phyloP scores from a whole-genome alignment of 1,139 yeast species.

The Blastobotrys malaysiensis region DNA sequence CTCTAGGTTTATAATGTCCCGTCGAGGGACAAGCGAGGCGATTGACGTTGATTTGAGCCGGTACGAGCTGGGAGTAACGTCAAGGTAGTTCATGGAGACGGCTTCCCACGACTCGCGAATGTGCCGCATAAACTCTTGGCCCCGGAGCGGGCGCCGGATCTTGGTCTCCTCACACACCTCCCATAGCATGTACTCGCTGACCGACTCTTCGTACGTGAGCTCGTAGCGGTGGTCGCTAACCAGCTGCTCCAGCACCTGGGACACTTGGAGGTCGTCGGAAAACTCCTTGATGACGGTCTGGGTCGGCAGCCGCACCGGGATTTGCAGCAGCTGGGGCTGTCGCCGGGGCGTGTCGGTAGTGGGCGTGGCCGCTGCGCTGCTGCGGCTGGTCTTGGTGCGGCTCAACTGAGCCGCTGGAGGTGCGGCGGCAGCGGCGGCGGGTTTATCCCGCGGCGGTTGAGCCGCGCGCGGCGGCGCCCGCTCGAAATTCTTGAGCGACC shows the following conservation, averaged over 20 bases:
- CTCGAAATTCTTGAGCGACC: neutral
- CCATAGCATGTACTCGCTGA: conserved; percentile 27
- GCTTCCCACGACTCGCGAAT: conserved; percentile 24
- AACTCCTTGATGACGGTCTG: conserved; percentile 21
- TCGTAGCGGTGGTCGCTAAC: conserved; percentile 28
- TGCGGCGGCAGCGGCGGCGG: no score
- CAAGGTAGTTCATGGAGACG: conserved; percentile 16
- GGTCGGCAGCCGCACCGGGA: conserved; percentile 19
- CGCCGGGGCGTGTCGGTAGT: no score
- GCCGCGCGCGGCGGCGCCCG: neutral
- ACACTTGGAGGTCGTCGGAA: conserved; percentile 13
- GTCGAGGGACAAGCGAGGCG: conserved; percentile 31
- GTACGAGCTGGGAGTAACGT: conserved; percentile 21
- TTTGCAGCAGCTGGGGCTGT: neutral
- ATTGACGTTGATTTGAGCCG: conserved; percentile 25
- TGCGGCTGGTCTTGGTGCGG: no score
- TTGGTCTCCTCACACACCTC: conserved; percentile 18
- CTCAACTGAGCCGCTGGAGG: neutral
- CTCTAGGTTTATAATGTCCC: conserved; percentile 27
- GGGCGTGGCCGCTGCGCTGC: neutral
- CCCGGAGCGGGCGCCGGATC: conserved; percentile 28
- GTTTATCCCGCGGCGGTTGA: neutral
- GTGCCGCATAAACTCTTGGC: conserved; percentile 21
- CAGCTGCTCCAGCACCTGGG: conserved; percentile 17
- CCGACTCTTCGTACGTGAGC: conserved; percentile 16